Conservation (phyloP, 23 red algal genomes). For the Chondrus crispus region DNA sequence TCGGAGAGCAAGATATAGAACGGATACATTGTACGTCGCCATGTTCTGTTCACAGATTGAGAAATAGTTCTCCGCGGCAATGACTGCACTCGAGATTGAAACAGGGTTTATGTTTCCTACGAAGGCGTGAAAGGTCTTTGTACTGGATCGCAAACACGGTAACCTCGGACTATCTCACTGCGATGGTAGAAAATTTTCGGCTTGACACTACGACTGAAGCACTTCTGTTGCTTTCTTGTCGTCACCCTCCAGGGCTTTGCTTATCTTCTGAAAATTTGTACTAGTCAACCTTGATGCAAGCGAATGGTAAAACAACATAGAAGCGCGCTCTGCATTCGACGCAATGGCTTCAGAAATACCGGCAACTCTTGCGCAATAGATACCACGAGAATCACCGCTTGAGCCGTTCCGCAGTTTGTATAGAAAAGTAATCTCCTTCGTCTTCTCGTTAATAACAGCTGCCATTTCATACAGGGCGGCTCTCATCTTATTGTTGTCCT, state of each 20-base stretch:
- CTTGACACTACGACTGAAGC: too few relatives aligned
- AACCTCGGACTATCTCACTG: too few relatives aligned
- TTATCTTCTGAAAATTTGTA: not conserved
- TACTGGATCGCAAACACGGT: too few relatives aligned
- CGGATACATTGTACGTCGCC: too few relatives aligned
- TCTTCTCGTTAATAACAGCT: slow-evolving; percentile 67
- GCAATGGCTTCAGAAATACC: slow-evolving; percentile 60
- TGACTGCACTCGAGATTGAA: too few relatives aligned
- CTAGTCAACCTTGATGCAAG: slow-evolving; percentile 5
- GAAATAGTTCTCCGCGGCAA: too few relatives aligned
- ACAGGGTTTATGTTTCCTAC: too few relatives aligned
- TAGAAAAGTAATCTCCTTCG: slow-evolving; percentile 85
- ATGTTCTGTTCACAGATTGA: too few relatives aligned
- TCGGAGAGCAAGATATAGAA: too few relatives aligned
- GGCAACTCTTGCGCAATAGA: slow-evolving; percentile 89
- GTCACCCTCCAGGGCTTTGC: not conserved
- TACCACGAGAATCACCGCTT: slow-evolving; percentile 61
- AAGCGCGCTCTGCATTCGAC: slow-evolving; percentile 37
- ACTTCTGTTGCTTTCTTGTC: not conserved
- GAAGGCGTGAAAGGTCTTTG: too few relatives aligned
- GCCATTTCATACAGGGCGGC: slow-evolving; percentile 62
- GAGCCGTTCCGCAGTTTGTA: slow-evolving; percentile 63
- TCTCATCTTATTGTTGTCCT: not conserved
- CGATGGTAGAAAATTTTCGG: too few relatives aligned
- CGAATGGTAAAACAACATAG: slow-evolving; percentile 30